Conservation (phyloP, 345 rosid genomes). For the Capsella bursapastoris region DNA sequence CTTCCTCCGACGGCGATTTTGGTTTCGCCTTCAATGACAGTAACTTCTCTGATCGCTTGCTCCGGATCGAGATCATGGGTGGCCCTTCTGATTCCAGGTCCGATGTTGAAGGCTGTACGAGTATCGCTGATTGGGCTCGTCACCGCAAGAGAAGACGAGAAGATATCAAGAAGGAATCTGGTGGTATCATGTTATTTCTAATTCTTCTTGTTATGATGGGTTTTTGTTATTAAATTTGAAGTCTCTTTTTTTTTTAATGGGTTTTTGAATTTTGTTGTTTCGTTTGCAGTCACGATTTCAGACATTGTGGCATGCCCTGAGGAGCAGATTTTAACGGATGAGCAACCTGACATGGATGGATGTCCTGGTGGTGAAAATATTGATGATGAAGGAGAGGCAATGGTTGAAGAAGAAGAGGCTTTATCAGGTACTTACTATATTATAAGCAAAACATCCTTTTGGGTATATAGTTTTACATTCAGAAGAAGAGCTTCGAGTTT, state of each 20-base stretch:
- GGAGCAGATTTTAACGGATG: slow-evolving; percentile 72
- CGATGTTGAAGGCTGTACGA: slow-evolving; percentile 69
- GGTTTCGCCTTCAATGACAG: slow-evolving; percentile 96
- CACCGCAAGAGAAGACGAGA: slow-evolving; percentile 88
- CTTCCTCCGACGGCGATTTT: slow-evolving; percentile 75
- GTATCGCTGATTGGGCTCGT: slow-evolving; percentile 90
- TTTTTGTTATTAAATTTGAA: neutral
- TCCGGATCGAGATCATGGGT: slow-evolving; percentile 90
- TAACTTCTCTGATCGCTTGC: slow-evolving; percentile 94
- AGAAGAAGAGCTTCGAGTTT: neutral
- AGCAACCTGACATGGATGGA: slow-evolving; percentile 87
- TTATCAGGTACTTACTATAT: slow-evolving; percentile 57
- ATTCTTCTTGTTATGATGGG: neutral
- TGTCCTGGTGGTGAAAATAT: slow-evolving; percentile 72
- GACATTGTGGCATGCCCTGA: slow-evolving; percentile 72
- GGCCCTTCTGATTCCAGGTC: slow-evolving; percentile 55
- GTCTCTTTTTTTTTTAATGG: neutral
- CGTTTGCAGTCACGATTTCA: slow-evolving; percentile 46
- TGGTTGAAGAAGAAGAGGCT: slow-evolving; percentile 70
- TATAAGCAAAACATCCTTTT: neutral
- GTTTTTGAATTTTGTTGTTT: neutral
- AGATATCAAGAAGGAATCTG: slow-evolving; percentile 72
- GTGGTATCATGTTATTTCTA: slow-evolving; percentile 41
- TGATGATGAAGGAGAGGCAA: slow-evolving; percentile 84
- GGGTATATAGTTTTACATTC: neutral